Conservation (phyloP, 345 rosid genomes). For the Lepidium africanum region DNA sequence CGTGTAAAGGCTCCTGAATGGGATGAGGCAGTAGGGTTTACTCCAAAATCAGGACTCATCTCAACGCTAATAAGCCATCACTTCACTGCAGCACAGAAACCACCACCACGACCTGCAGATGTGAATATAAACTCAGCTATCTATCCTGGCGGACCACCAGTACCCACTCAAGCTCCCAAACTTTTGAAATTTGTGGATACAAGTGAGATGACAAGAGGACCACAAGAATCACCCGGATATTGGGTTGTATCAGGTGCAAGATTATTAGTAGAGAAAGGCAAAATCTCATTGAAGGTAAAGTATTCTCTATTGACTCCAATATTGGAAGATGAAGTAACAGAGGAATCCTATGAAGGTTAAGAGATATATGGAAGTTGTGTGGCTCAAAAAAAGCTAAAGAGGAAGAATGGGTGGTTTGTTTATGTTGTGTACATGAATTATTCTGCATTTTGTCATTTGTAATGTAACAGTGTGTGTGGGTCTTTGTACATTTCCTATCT, state of each 20-base stretch:
- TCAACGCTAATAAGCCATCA: constrained; percentile 90
- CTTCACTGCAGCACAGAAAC: constrained; percentile 74
- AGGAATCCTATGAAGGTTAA: constrained; percentile 16
- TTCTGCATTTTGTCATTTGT: background rate
- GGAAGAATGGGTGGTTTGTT: background rate
- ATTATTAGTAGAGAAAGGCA: constrained; percentile 73
- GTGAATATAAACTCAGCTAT: constrained; percentile 90
- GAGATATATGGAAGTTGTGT: background rate
- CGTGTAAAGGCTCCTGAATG: constrained; percentile 61
- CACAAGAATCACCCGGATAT: constrained; percentile 87
- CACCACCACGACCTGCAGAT: constrained; percentile 77
- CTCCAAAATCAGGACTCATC: constrained; percentile 74
- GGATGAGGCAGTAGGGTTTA: constrained; percentile 82
- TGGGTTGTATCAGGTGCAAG: constrained; percentile 97
- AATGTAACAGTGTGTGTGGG: constrained; percentile 12
- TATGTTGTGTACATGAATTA: constrained; percentile 16
- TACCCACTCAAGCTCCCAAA: constrained; percentile 76
- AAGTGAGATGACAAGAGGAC: constrained; percentile 90
- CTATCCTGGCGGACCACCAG: constrained; percentile 93
- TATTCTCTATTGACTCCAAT: constrained; percentile 67
- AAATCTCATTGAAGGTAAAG: constrained; percentile 82
- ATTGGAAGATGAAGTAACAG: constrained; percentile 44
- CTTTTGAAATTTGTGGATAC: constrained; percentile 84
- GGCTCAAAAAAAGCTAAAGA: background rate
- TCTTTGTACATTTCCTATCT: constrained; percentile 11